Conservation (phyloP, 129 eudicot genomes). For the Mikania micrantha region DNA sequence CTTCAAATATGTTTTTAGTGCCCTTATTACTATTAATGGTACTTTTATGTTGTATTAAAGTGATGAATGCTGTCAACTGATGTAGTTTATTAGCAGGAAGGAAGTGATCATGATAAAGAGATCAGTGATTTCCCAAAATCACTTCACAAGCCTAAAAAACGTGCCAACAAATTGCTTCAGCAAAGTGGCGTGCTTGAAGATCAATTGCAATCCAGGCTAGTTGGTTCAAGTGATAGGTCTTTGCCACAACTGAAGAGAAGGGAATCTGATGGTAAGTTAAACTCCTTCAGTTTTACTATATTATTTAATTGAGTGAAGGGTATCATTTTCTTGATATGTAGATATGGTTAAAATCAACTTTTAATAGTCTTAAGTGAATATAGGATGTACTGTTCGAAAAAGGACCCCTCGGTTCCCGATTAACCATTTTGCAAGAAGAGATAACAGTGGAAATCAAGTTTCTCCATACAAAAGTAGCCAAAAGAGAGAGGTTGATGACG, state of each 20-base stretch:
- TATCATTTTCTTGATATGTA: not conserved
- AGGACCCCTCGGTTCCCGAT: constrained; percentile 62
- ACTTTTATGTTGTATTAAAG: not conserved
- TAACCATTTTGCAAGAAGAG: constrained; percentile 36
- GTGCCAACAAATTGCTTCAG: constrained; percentile 24
- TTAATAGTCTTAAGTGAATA: constrained; percentile 2
- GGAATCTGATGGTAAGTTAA: constrained; percentile 41
- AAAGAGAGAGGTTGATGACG: constrained; percentile 31
- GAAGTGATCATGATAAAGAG: constrained; percentile 40
- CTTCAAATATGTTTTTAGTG: not conserved
- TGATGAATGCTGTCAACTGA: not conserved
- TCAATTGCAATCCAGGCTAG: constrained; percentile 26
- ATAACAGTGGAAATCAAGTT: constrained; percentile 7
- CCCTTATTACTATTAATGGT: not conserved
- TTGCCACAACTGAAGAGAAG: constrained; percentile 32
- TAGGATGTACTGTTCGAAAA: constrained; percentile 44
- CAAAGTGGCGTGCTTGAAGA: constrained; percentile 26
- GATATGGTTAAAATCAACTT: constrained; percentile 1
- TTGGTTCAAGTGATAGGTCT: constrained; percentile 32
- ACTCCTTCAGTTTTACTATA: not conserved
- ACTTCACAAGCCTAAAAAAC: constrained; percentile 33
- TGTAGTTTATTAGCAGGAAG: constrained; percentile 33
- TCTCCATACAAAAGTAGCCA: constrained; percentile 34
- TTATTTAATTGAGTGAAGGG: not conserved
- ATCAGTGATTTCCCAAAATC: constrained; percentile 14